Percentiles rank a stretch among this genome's conserved stretches.
Conservation (phyloP, 179 eudicot genomes). For the Sideroxylon spinosum region DNA sequence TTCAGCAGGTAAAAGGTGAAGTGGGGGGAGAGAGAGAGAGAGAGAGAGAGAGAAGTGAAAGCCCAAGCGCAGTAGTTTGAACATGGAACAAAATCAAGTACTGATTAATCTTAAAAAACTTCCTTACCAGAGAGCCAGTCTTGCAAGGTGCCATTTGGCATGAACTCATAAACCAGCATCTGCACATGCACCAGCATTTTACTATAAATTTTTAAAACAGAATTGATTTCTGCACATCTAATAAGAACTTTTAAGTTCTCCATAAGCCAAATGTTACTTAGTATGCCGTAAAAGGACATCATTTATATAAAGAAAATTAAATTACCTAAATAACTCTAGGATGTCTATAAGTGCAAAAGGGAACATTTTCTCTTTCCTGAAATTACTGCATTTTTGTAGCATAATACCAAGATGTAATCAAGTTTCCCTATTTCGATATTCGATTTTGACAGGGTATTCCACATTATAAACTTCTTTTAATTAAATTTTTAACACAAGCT, state of each 20-base stretch:
- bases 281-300: not conserved
- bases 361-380: not conserved
- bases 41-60: not conserved
- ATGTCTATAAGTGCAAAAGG: not conserved
- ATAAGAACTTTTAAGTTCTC: not conserved
- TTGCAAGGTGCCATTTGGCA: conserved; percentile 64
- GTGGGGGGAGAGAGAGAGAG: not conserved
- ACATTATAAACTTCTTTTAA: not conserved
- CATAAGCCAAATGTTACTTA: not conserved
- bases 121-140: conserved; percentile 66
- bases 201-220: not conserved
- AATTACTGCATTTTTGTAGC: not conserved
- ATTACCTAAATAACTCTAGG: not conserved
- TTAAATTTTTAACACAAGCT: not conserved
- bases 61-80: not conserved
- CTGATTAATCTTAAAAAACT: not conserved
- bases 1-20: not conserved
- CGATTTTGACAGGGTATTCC: not conserved
- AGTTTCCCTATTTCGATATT: not conserved
- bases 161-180: conserved; percentile 84
- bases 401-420: not conserved
- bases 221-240: not conserved
- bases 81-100: not conserved
- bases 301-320: not conserved
- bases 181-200: conserved; percentile 27